A percentile compares a stretch with the other conserved stretches of the same genome.
Evolutionary conservation across 139 green algal species (phyloP).

Genomic region (Picochlorum sp.): DNA sequence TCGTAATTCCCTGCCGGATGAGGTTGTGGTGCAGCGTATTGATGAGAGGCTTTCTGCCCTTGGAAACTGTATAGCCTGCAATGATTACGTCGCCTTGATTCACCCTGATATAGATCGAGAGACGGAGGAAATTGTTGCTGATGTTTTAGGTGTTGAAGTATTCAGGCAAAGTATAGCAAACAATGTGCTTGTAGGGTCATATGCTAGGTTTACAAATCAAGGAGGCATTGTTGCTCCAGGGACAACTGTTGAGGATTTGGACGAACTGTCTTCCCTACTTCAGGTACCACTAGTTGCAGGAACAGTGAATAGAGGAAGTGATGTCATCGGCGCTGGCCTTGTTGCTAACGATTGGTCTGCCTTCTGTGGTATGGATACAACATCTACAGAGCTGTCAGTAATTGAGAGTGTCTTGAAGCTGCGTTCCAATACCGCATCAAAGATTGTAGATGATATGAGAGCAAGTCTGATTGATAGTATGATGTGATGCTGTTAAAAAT

Average conservation of each 20-base stretch:
- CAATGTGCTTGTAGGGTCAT: conserved; percentile 92
- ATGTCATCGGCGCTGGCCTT: conserved; percentile 83
- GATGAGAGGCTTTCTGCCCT: conserved; percentile 95
- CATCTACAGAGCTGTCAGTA: conserved; percentile 89
- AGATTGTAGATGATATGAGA: conserved; percentile 87
- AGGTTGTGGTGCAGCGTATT: conserved; percentile 94
- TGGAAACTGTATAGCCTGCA: conserved; percentile 97
- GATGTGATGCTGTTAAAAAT: conserved; percentile 35
- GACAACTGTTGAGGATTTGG: conserved; percentile 94
- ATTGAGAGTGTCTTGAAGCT: conserved; percentile 95
- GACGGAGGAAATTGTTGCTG: conserved; percentile 85
- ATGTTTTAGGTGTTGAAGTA: conserved; percentile 98
- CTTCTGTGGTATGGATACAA: conserved; percentile 96
- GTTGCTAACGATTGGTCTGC: conserved; percentile 95
- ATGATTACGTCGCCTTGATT: conserved; percentile 97
- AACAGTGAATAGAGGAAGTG: conserved; percentile 91
- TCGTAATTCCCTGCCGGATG: conserved; percentile 92
- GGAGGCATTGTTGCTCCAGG: conserved; percentile 72
- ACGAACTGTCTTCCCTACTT: conserved; percentile 92
- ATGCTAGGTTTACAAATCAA: conserved; percentile 91
- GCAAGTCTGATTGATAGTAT: conserved; percentile 84
- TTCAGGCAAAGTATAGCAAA: conserved; percentile 94
- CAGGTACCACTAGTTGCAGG: conserved; percentile 95
- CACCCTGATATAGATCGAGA: conserved; percentile 96
- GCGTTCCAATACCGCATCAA: conserved; percentile 61